Percentiles rank a stretch among this genome's conserved stretches.
Evolutionary conservation across 2,329 filamentous ascomycete species (phyloP).

Genomic region (Graphilbum fragrans): DNA sequence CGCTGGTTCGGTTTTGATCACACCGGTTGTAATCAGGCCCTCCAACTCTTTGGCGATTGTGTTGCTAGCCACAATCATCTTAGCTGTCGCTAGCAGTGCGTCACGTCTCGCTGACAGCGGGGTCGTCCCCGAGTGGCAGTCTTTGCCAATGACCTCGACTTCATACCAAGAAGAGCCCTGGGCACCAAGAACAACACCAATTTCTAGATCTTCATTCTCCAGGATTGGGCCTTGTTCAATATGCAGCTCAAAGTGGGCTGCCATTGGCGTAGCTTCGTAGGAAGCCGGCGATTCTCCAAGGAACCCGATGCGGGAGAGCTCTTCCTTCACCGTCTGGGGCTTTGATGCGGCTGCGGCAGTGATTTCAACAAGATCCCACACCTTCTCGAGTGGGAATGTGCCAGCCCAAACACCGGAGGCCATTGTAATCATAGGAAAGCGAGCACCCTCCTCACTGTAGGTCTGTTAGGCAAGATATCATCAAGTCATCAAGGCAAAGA

Average conservation of each 20-base stretch:
- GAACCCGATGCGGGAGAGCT: slow-evolving; percentile 62
- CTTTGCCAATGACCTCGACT: slow-evolving; percentile 50
- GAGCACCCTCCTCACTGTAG: slow-evolving; percentile 64
- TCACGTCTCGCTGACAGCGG: slow-evolving; percentile 25
- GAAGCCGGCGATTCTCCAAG: slow-evolving; percentile 45
- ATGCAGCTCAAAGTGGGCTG: slow-evolving; percentile 72
- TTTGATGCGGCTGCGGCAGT: slow-evolving; percentile 14
- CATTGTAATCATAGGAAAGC: slow-evolving; percentile 65
- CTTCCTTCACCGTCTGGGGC: slow-evolving; percentile 46
- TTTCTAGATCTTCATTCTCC: slow-evolving; percentile 46
- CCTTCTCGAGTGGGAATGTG: slow-evolving; percentile 45
- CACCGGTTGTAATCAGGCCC: slow-evolving; percentile 18
- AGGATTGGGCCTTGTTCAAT: slow-evolving; percentile 76
- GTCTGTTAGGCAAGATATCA: not conserved
- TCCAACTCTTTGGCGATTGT: slow-evolving; percentile 9
- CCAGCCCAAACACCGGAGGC: slow-evolving; percentile 68
- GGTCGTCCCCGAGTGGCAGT: slow-evolving; percentile 66
- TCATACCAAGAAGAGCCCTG: slow-evolving; percentile 68
- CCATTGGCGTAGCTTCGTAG: slow-evolving; percentile 51
- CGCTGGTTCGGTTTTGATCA: slow-evolving; percentile 22
- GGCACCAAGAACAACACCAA: slow-evolving; percentile 61
- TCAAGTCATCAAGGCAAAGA: not conserved
- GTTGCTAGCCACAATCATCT: slow-evolving; percentile 20
- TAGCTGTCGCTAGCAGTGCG: slow-evolving; percentile 18
- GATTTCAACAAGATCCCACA: slow-evolving; percentile 51